Evolutionary conservation across 164 flowering plant genomes (phyloP), one percentile per base, ranked within the genome.

Genomic region (Piper longum): DNA sequence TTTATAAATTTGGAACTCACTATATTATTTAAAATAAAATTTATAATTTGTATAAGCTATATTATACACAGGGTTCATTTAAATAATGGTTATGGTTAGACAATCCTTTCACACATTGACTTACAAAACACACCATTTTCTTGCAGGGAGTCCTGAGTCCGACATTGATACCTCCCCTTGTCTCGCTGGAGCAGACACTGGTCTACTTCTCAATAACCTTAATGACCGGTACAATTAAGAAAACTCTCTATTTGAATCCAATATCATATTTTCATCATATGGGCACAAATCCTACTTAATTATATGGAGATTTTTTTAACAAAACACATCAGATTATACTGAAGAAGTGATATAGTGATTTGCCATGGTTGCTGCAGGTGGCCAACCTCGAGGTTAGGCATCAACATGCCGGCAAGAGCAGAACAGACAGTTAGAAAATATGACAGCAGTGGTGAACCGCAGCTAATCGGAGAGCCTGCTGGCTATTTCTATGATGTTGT

Each of bases 341-440:
- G 12, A 0, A 18, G 26, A 4, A 26, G 36, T 26, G 36, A 26
- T 26, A 26, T 26, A 26, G 36, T 26, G 36, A 26, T 26, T 26
- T 26, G 36, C 36, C 36, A 2, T 26, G 36, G 36, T 26, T 26
- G 19, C 41, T 45, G 75, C 77, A 88, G 95, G 74, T 75, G 76
- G 81, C 75, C 81, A 12, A 62, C 82, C 7, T 69, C 81, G 59
- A 79, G 71, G 44, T 64, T 91, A 64, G 97, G 97, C 4, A 56
- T 81, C 0, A 79, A 80, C 82, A 83, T 86, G 91, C 89, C 96
- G 18, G 88, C 88, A 43, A 73, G 85, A 45, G 96, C 74, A 8
- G 96, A 91, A 61, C 72, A 67, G 43, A 81, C 87, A 7, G 75
- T 78, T 16, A 79, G 96, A 77, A 76, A 74, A 69, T 66, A 41